phyloP scores from a whole-genome alignment of 2,329 filamentous ascomycete genomes.

The Ilyonectria robusta region DNA sequence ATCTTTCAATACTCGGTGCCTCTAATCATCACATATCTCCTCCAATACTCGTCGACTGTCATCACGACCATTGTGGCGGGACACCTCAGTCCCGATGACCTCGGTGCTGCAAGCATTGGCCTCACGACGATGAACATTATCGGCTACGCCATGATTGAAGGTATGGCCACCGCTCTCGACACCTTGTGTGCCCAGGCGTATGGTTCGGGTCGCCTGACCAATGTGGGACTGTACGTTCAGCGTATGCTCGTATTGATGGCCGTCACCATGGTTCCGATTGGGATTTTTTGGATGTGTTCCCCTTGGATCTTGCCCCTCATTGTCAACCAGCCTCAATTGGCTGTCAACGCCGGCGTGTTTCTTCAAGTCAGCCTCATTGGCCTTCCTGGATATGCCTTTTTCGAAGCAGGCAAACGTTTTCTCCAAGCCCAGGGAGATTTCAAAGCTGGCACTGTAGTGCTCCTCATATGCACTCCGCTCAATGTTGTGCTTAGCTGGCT shows the following conservation, averaged over 20 bases:
- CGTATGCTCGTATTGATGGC: constrained; percentile 66
- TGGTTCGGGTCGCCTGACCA: constrained; percentile 57
- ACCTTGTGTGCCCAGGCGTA: constrained; percentile 47
- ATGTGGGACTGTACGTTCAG: constrained; percentile 68
- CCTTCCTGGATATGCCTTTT: constrained; percentile 67
- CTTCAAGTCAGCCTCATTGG: constrained; percentile 64
- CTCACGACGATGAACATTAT: constrained; percentile 69
- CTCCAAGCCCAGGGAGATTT: constrained; percentile 70
- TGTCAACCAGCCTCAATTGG: constrained; percentile 64
- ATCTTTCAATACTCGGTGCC: constrained; percentile 55
- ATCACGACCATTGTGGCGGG: constrained; percentile 67
- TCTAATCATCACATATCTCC: constrained; percentile 65
- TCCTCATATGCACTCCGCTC: constrained; percentile 62
- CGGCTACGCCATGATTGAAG: constrained; percentile 59
- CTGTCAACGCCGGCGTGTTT: constrained; percentile 64
- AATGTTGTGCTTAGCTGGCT: constrained; percentile 65
- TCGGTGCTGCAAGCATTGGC: constrained; percentile 66
- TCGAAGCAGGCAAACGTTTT: constrained; percentile 68
- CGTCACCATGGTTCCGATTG: constrained; percentile 64
- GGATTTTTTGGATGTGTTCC: constrained; percentile 63
- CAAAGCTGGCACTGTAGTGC: constrained; percentile 62
- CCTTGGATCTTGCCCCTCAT: constrained; percentile 61
- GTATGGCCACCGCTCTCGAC: constrained; percentile 47
- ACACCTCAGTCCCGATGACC: constrained; percentile 66
- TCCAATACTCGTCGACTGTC: constrained; percentile 67